A percentile compares a stretch with the other conserved stretches of the same genome.
These are phyloP conservation scores for Pneumocystis canis DNA, from an alignment of 1,139 yeast genomes.

Conservation along the genomic window DNA sequence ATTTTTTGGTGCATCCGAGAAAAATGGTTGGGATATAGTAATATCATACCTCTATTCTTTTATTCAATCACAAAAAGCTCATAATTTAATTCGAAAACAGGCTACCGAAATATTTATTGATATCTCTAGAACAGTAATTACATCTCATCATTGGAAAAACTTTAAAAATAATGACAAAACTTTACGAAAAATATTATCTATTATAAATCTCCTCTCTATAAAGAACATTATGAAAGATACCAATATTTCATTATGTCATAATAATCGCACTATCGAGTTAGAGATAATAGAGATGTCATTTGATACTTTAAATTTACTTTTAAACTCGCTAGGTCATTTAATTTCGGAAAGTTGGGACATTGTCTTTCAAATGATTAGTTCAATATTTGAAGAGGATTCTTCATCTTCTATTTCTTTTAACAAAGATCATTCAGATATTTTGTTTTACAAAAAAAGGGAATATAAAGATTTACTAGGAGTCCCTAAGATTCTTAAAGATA, in stretches of 20 bases:
- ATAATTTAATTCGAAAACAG: constrained; percentile 13
- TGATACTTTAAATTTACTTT: constrained; percentile 48
- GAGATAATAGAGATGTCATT: constrained; percentile 53
- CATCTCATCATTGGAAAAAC: constrained; percentile 19
- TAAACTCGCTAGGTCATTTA: constrained; percentile 60
- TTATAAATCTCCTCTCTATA: constrained; percentile 14
- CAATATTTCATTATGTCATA: constrained; percentile 11
- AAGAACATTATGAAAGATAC: constrained; percentile 11
- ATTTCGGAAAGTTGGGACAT: constrained; percentile 53
- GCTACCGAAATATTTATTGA: constrained; percentile 17
- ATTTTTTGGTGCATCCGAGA: constrained; percentile 25
- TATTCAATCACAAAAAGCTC: constrained; percentile 25
- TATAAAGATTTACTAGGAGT: not conserved
- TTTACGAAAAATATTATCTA: constrained; percentile 11
- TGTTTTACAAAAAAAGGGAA: not conserved
- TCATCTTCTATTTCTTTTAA: not conserved
- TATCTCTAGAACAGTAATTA: constrained; percentile 18
- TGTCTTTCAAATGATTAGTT: constrained; percentile 53
- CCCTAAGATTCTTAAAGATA: constrained; percentile 5
- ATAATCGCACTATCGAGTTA: constrained; percentile 17
- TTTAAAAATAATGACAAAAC: constrained; percentile 19
- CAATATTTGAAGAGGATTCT: constrained; percentile 36
- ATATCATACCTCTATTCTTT: constrained; percentile 36
- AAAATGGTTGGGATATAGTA: constrained; percentile 32
- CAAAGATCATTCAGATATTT: not conserved